Evolutionary conservation across 108 stramenopile genomes (phyloP).

Genomic region (Fragilaria radians): DNA sequence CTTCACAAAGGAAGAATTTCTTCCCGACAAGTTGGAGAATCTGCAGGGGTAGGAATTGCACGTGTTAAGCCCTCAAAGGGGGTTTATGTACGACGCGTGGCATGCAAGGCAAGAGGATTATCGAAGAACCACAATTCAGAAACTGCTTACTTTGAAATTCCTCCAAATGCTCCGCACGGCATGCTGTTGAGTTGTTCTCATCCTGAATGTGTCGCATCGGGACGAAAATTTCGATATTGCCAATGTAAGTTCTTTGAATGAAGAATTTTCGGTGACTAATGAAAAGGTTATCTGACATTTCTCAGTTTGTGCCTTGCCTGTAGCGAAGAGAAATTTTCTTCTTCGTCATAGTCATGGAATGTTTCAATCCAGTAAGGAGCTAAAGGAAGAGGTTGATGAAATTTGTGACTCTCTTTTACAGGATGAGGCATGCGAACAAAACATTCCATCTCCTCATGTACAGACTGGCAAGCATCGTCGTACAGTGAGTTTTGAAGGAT

Average conservation of each 20-base stretch:
- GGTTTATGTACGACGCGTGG: no score
- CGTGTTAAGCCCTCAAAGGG: no score
- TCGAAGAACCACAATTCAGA: slow-evolving; percentile 39
- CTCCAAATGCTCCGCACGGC: slow-evolving; percentile 1
- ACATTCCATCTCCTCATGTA: background rate
- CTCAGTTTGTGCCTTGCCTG: slow-evolving; percentile 37
- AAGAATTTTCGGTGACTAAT: no score
- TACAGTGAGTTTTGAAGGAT: background rate
- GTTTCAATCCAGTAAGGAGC: background rate
- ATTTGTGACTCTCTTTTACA: background rate
- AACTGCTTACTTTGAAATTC: slow-evolving; percentile 9
- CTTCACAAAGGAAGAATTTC: no score
- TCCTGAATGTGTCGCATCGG: background rate
- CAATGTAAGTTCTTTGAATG: no score
- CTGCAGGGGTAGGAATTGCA: no score
- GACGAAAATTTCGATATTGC: slow-evolving; percentile 10
- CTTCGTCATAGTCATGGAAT: slow-evolving; percentile 66
- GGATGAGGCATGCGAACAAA: background rate
- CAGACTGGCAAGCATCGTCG: background rate
- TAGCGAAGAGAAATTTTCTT: slow-evolving; percentile 75
- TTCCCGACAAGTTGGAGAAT: no score
- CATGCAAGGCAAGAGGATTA: slow-evolving; percentile 42
- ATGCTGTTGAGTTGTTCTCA: slow-evolving; percentile 1
- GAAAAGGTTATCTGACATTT: no score
- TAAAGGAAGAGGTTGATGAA: background rate